A percentile compares a stretch with the other conserved stretches of the same genome.
These are phyloP conservation scores for Candida albicans DNA, from an alignment of 1,139 yeast species.

Conservation along the genomic window DNA sequence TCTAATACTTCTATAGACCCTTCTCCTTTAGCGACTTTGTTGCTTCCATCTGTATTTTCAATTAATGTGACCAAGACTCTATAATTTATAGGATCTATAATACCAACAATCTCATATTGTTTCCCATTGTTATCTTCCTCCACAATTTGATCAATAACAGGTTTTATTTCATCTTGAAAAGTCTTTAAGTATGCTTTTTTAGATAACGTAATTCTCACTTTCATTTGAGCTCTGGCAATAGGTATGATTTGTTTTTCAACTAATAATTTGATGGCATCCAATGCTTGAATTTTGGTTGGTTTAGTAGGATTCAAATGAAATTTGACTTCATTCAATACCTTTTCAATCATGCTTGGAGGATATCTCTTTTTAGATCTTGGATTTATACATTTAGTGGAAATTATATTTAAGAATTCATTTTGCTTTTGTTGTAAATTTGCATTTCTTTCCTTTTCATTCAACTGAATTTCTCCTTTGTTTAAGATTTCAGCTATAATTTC, in stretches of 20 bases:
- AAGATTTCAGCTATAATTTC: slow-evolving; percentile 76
- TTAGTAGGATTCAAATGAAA: slow-evolving; percentile 79
- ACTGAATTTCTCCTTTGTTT: slow-evolving; percentile 88
- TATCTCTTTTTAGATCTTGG: slow-evolving; percentile 88
- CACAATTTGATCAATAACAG: slow-evolving; percentile 53
- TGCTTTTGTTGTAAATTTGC: slow-evolving; percentile 73
- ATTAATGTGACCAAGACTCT: slow-evolving; percentile 50
- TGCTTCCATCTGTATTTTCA: slow-evolving; percentile 53
- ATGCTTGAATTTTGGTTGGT: slow-evolving; percentile 83
- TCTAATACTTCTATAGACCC: slow-evolving; percentile 84
- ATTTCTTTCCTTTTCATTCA: slow-evolving; percentile 89
- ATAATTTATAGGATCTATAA: slow-evolving; percentile 88
- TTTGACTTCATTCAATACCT: slow-evolving; percentile 76
- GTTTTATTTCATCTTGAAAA: slow-evolving; percentile 49
- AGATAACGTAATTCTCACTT: slow-evolving; percentile 59
- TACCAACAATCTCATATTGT: slow-evolving; percentile 62
- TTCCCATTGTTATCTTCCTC: slow-evolving; percentile 48
- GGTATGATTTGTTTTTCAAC: slow-evolving; percentile 83
- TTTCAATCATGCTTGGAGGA: slow-evolving; percentile 92
- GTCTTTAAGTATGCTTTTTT: slow-evolving; percentile 51
- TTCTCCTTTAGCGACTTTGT: slow-evolving; percentile 49
- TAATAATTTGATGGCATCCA: slow-evolving; percentile 83
- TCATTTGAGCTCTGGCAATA: slow-evolving; percentile 93
- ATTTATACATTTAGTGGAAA: slow-evolving; percentile 88
- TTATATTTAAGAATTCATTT: slow-evolving; percentile 78